phyloP scores from a whole-genome alignment of 345 rosid species.

The Erodium maritimum region DNA sequence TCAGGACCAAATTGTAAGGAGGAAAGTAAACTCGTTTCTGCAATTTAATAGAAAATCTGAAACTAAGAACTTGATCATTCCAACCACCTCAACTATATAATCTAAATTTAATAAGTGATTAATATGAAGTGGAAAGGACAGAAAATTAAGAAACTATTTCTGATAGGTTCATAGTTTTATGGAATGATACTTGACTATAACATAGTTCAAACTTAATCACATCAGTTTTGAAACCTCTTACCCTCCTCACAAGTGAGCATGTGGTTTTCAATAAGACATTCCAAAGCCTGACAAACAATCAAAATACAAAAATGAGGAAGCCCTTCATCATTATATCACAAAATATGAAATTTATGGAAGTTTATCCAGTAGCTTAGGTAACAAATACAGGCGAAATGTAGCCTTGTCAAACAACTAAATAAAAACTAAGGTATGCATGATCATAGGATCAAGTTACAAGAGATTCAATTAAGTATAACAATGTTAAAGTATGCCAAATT shows the following conservation, averaged over 20 bases:
- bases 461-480: background rate
- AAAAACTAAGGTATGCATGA: background rate
- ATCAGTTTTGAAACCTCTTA: conserved; percentile 14
- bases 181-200: background rate
- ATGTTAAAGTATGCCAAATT: background rate
- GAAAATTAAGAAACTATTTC: background rate
- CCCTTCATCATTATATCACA: background rate
- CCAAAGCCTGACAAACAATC: conserved; percentile 62
- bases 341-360: background rate
- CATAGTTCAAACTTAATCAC: background rate
- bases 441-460: background rate
- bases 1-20: conserved; percentile 73
- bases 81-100: background rate
- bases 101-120: background rate
- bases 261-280: conserved; percentile 86
- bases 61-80: background rate
- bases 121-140: background rate
- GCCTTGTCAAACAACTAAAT: background rate
- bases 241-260: conserved; percentile 96
- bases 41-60: conserved; percentile 2
- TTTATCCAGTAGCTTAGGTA: background rate
- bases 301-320: background rate
- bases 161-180: background rate
- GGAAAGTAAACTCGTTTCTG: conserved; percentile 67
- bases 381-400: background rate